phyloP scores from a whole-genome alignment of 208 protist species.

The Trypanosoma brucei region DNA sequence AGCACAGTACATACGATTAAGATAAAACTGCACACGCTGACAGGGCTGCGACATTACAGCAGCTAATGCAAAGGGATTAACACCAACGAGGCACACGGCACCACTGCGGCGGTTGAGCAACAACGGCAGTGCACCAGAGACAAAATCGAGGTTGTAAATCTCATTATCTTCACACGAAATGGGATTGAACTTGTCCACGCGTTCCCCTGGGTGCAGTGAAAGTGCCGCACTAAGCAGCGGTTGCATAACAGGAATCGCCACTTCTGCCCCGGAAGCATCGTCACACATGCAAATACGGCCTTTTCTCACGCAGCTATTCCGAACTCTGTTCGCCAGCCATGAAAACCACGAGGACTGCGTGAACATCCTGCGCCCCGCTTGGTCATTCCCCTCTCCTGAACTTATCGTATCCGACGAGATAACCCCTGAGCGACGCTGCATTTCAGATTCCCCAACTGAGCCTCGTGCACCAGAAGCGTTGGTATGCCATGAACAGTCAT shows the following conservation, averaged over 20 bases:
- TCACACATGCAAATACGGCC: neutral
- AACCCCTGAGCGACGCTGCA: no score
- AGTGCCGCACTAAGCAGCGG: slow-evolving; percentile 20
- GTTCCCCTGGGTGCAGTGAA: neutral
- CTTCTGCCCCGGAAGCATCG: neutral
- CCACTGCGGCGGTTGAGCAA: slow-evolving; percentile 15
- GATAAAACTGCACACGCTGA: slow-evolving; percentile 26
- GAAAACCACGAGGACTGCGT: neutral
- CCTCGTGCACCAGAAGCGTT: no score
- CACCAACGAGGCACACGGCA: slow-evolving; percentile 14
- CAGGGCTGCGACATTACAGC: slow-evolving; percentile 11
- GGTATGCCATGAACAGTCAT: neutral
- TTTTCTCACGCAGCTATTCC: no score
- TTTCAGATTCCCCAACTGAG: no score
- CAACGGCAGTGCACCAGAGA: slow-evolving; percentile 20
- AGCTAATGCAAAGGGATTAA: slow-evolving; percentile 33
- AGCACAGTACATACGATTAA: slow-evolving; percentile 25
- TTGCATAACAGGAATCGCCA: neutral
- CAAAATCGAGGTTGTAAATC: slow-evolving; percentile 13
- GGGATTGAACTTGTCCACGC: neutral
- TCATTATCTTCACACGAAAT: neutral
- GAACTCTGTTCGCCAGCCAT: neutral
- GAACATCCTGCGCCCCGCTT: neutral
- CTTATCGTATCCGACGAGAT: no score
- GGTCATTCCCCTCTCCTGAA: neutral